Conservation (phyloP, 306 rosid genomes). For the Luffa aegyptiaca region DNA sequence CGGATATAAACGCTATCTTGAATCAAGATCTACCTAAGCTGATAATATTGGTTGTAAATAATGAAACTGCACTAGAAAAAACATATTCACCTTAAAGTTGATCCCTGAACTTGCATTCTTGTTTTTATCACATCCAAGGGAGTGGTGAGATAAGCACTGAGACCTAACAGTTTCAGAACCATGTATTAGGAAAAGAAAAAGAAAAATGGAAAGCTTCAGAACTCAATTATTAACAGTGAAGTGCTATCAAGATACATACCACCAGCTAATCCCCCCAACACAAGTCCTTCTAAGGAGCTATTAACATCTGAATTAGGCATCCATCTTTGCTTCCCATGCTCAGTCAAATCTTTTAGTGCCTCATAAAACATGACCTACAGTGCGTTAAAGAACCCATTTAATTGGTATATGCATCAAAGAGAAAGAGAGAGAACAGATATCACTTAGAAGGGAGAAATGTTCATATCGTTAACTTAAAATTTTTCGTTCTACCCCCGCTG, state of each 20-base stretch:
- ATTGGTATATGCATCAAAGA: not conserved
- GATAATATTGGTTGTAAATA: not conserved
- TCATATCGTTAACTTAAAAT: not conserved
- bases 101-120: conserved; percentile 80
- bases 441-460: not conserved
- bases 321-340: conserved; percentile 57
- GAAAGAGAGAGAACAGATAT: not conserved
- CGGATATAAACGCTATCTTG: not conserved
- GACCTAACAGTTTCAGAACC: conserved; percentile 35
- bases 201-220: not conserved
- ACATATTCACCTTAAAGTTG: conserved; percentile 42
- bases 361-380: conserved; percentile 72
- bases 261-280: conserved; percentile 82
- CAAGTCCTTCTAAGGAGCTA: conserved; percentile 63
- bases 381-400: conserved; percentile 5
- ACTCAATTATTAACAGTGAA: not conserved
- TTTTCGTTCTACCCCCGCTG: not conserved
- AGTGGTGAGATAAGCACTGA: conserved; percentile 79
- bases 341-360: conserved; percentile 52
- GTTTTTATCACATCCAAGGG: conserved; percentile 86
- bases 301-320: conserved; percentile 26
- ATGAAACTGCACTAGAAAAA: not conserved
- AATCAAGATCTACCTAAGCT: not conserved
- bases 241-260: conserved; percentile 43
- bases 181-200: conserved; percentile 1